phyloP scores from a whole-genome alignment of 2,329 filamentous ascomycete genomes.

The Xylariomycetidae sp. region DNA sequence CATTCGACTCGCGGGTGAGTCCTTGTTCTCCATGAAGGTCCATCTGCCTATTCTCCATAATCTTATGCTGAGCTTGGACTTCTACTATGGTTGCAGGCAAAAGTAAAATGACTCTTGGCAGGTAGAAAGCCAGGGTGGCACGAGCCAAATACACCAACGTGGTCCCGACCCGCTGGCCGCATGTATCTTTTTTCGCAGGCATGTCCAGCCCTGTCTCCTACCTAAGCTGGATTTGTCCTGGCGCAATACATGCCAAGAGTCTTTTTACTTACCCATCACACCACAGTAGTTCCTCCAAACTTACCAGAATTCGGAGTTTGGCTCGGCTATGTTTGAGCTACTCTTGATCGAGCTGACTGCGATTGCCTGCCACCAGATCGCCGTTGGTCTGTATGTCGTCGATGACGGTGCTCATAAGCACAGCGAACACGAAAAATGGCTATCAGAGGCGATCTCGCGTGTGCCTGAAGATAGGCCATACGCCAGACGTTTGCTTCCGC shows the following conservation, averaged over 20 bases:
- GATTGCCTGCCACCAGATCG: conserved; percentile 24
- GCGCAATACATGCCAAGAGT: background rate
- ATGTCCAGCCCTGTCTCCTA: too few species aligned
- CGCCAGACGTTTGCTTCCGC: conserved; percentile 4
- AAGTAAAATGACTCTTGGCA: too few species aligned
- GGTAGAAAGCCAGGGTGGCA: background rate
- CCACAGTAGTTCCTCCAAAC: conserved; percentile 21
- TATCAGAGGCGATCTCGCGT: conserved; percentile 5
- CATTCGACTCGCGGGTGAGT: conserved; percentile 12
- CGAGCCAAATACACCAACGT: too few species aligned
- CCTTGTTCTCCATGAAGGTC: background rate
- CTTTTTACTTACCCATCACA: too few species aligned
- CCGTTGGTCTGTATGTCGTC: conserved; percentile 16
- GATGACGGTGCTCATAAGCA: conserved; percentile 17
- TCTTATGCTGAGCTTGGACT: too few species aligned
- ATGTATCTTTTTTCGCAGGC: too few species aligned
- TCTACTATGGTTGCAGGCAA: too few species aligned
- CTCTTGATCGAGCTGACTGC: conserved; percentile 27
- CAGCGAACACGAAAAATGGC: conserved; percentile 16
- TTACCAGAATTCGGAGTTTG: conserved; percentile 17
- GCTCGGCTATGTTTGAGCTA: conserved; percentile 21
- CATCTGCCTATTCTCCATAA: too few species aligned
- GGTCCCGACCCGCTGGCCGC: too few species aligned
- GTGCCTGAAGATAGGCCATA: conserved; percentile 4
- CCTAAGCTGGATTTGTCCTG: too few species aligned